phyloP scores from a whole-genome alignment of 1,139 yeast species.

The Spathaspora jeffriesii region DNA sequence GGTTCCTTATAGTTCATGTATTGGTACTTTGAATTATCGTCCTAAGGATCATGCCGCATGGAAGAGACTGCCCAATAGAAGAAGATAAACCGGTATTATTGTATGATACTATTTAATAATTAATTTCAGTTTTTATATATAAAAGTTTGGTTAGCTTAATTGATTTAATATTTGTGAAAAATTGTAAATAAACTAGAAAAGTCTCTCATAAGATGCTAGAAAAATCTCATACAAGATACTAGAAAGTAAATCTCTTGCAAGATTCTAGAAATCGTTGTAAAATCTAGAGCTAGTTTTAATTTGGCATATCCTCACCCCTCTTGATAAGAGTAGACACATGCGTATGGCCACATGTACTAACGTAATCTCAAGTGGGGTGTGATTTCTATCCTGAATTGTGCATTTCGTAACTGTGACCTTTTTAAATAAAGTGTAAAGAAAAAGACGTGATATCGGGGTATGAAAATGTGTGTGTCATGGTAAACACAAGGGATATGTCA shows the following conservation, averaged over 20 bases:
- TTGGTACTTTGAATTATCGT: constrained; percentile 16
- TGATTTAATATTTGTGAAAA: neutral
- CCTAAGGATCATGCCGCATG: constrained; percentile 20
- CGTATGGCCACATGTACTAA: neutral
- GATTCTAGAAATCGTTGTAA: no score
- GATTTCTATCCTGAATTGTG: neutral
- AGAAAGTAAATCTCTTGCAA: no score
- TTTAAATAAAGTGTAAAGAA: no score
- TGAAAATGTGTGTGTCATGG: neutral
- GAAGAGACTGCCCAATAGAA: constrained; percentile 21
- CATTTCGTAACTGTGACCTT: neutral
- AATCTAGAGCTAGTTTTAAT: no score
- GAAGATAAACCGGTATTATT: no score
- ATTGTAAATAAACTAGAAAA: neutral
- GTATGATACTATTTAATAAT: no score
- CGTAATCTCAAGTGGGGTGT: neutral
- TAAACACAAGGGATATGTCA: neutral
- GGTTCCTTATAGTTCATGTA: constrained; percentile 16
- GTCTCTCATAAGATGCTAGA: no score
- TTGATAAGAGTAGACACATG: neutral
- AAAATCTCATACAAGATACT: no score
- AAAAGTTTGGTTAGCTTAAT: neutral
- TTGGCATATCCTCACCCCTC: no score
- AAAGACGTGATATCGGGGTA: neutral
- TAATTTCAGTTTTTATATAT: neutral